Base-by-base conservation (phyloP, 306 rosid genomes). In the Rosa rugosa region DNA sequence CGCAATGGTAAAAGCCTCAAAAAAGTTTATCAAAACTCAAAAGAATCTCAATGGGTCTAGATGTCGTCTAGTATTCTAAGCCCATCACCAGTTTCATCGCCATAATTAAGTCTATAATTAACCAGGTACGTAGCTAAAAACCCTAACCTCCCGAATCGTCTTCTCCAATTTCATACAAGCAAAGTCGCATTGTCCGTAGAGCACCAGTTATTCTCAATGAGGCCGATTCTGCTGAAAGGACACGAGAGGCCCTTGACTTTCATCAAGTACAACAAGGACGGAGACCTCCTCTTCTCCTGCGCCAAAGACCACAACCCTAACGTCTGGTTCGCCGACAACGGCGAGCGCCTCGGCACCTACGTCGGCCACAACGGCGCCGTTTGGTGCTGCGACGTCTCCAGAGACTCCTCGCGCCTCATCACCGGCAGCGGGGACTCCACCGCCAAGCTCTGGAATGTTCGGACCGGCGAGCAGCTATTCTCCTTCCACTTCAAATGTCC, bases 191-290 rank as follows among this genome's bases (percentile, higher is more conserved):
- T 46, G 51, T 46, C 51, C 14, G 51, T 46, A 46, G 4, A 11
- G 16, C 51, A 46, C 16, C 51, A 46, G 3, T 11, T 46, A 12
- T 10, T 46, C 59, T 16, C 59, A 51, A 94, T 94, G 98, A 91
- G 98, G 80, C 98, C 98, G 17, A 94, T 94, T 69, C 62, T 94
- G 86, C 92, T 94, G 97, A 94, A 94, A 82, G 98, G 98, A 62
- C 97, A 94, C 49, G 97, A 94, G 81, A 86, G 97, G 94, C 98
- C 98, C 34, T 70, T 94, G 63, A 94, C 98, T 0, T 92, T 92
- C 79, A 87, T 94, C 57, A 94, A 90, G 65, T 92, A 90, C 85
- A 94, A 94, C 85, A 77, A 93, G 16, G 98, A 94, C 44, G 98
- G 96, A 0, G 98, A 94, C 75, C 96, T 92, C 16, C 91, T 94